Conservation (phyloP, 768 basidiomycete species). For the Mycena filopes region DNA sequence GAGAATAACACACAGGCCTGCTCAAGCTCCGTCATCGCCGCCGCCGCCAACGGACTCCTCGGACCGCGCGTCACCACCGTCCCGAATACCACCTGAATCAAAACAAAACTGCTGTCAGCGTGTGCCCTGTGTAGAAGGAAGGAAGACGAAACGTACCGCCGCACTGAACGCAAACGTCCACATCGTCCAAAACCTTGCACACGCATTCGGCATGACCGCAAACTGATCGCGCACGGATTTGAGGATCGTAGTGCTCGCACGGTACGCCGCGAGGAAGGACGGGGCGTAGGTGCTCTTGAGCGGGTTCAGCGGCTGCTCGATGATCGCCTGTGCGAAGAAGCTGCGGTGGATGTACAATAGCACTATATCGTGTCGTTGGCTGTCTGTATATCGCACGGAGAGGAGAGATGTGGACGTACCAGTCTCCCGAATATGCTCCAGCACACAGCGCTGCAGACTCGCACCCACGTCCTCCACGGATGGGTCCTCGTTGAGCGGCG, state of each 20-base stretch:
- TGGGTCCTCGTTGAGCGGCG: constrained; percentile 54
- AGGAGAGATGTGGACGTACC: constrained; percentile 41
- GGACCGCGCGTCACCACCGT: constrained; percentile 83
- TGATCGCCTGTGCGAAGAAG: constrained; percentile 79
- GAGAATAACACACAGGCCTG: constrained; percentile 74
- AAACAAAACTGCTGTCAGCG: not conserved
- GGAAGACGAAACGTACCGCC: constrained; percentile 53
- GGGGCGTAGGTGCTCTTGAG: constrained; percentile 72
- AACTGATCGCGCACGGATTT: constrained; percentile 63
- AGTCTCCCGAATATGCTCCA: constrained; percentile 61
- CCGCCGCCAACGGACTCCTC: constrained; percentile 69
- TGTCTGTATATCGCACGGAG: too few species aligned
- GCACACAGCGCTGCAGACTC: constrained; percentile 57
- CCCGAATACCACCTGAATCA: constrained; percentile 79
- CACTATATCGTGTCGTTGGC: too few species aligned
- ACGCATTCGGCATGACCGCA: constrained; percentile 54
- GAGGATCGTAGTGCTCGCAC: constrained; percentile 66
- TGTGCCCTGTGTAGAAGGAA: not conserved
- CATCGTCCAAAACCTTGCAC: constrained; percentile 66
- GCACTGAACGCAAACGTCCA: constrained; percentile 73
- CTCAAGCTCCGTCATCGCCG: constrained; percentile 77
- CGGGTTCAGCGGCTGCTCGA: constrained; percentile 73
- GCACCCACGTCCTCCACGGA: constrained; percentile 47
- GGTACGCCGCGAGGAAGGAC: constrained; percentile 72
- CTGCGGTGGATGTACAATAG: constrained; percentile 72